These are phyloP conservation scores for Blastobotrys arbuscula DNA, from an alignment of 1,139 yeast genomes.

Conservation along the genomic window DNA sequence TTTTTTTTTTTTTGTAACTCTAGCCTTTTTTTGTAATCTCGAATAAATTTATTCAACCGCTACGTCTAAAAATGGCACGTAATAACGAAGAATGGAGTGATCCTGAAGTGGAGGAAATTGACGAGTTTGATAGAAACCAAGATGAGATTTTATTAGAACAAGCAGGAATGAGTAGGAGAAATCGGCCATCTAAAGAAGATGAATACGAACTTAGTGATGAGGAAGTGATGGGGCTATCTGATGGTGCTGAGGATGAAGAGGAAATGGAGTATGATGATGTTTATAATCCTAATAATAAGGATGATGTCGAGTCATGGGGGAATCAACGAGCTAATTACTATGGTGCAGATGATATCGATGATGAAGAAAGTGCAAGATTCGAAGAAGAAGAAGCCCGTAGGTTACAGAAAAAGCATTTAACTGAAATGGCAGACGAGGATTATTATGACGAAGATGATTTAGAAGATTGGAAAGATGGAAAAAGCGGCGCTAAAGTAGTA, in stretches of 20 bases:
- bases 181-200: constrained; percentile 21
- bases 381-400: constrained; percentile 86
- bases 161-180: constrained; percentile 44
- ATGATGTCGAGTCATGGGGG: constrained; percentile 74
- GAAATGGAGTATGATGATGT: constrained; percentile 22
- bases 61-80: background rate
- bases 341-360: constrained; percentile 74
- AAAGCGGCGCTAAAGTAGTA: constrained; percentile 18
- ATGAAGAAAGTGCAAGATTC: constrained; percentile 69
- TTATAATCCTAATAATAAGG: constrained; percentile 46
- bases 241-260: constrained; percentile 27
- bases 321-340: constrained; percentile 63
- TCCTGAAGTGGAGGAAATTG: constrained; percentile 55
- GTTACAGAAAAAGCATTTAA: constrained; percentile 78
- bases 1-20: background rate
- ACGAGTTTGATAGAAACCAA: constrained; percentile 54
- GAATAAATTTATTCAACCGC: background rate
- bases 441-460: constrained; percentile 77
- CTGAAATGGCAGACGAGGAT: constrained; percentile 75
- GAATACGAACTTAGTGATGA: constrained; percentile 46
- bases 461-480: constrained; percentile 41
- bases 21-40: background rate
- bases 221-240: constrained; percentile 42
- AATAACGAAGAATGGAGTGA: background rate
- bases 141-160: constrained; percentile 57